Evolutionary conservation across 768 basidiomycete genomes (phyloP), one percentile per base, ranked within the genome.

Genomic region (Tricholoma matsutake): DNA sequence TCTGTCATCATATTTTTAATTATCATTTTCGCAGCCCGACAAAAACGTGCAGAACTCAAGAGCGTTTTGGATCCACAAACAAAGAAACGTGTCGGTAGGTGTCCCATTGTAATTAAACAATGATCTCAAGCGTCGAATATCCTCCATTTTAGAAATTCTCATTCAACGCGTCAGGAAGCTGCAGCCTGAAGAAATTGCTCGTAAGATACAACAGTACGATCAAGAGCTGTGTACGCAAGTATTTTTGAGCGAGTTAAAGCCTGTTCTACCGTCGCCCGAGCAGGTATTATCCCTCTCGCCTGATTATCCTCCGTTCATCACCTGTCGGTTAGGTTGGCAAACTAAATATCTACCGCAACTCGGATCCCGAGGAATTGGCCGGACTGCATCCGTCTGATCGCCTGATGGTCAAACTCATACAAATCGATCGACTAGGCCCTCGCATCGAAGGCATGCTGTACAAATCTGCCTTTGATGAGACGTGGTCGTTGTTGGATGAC

Each of bases 401-500:
- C 32, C 83, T 99, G 52, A 95, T 99, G 92, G 94, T 99, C 25
- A 91, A 96, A 63, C 80, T 98, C 37, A 97, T 98, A 67, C 94
- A 97, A 72, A 95, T 98, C 28, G 86, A 96, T 45, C 88, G 94
- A 35, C 79, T 99, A 9, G 83, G 81, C 9, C 91, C 93, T 51
- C 86, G 97, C 9, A 88, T 98, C 61, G 87, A 96, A 68, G 89
- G 93, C n/a, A 98, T 99, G 97, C 79, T 97, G 34, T 98, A 95
- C 71, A 89, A 89, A 68, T 86, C 86, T 61, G 85, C 85, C 45
- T 98, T 97, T 69, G 90, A 93, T 7, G 96, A 98, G 69, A 87
- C 86, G 29, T 88, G 89, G 84, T 70, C 83, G 8, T 76, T 98
- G 49, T 79, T 94, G 56, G 91, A 96, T 60, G 92, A 94, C 65